phyloP scores from a whole-genome alignment of 345 rosid species.

The Ailanthus altissimus region DNA sequence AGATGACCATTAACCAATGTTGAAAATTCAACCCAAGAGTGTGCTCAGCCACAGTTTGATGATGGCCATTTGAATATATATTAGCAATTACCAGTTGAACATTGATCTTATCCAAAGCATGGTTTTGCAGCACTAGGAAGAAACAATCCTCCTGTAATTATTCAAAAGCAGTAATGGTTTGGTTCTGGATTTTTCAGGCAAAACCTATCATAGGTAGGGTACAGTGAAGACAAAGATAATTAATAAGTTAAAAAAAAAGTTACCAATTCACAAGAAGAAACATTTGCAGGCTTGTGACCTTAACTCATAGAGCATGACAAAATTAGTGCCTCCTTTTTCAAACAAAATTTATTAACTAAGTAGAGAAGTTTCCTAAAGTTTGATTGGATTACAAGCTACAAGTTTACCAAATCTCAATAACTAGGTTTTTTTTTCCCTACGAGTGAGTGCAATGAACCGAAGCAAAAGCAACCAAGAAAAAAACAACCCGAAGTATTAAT shows the following conservation, averaged over 20 bases:
- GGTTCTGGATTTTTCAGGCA: constrained; percentile 58
- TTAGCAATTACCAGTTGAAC: no score
- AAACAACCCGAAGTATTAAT: background rate
- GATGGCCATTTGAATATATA: no score
- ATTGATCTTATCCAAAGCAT: constrained; percentile 16
- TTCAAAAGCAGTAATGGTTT: constrained; percentile 24
- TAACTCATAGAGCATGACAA: background rate
- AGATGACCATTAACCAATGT: no score
- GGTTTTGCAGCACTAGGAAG: constrained; percentile 29
- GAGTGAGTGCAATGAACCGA: constrained; percentile 15
- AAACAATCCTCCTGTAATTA: constrained; percentile 35
- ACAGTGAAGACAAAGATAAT: constrained; percentile 8
- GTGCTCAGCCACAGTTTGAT: no score
- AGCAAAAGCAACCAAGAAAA: constrained; percentile 10
- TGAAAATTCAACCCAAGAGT: no score
- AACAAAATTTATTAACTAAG: background rate
- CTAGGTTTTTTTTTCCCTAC: background rate
- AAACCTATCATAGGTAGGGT: constrained; percentile 20
- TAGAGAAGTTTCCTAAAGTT: background rate
- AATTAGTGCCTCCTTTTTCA: background rate
- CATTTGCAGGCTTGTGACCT: background rate
- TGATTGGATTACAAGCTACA: constrained; percentile 10
- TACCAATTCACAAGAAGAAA: background rate
- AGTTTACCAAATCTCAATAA: background rate
- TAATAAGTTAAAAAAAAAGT: constrained; percentile 8